A percentile compares a stretch with the other conserved stretches of the same genome.
Conservation (phyloP, 192 early-diverging fungal genomes). For the Gryganskiella cystojenkinii region DNA sequence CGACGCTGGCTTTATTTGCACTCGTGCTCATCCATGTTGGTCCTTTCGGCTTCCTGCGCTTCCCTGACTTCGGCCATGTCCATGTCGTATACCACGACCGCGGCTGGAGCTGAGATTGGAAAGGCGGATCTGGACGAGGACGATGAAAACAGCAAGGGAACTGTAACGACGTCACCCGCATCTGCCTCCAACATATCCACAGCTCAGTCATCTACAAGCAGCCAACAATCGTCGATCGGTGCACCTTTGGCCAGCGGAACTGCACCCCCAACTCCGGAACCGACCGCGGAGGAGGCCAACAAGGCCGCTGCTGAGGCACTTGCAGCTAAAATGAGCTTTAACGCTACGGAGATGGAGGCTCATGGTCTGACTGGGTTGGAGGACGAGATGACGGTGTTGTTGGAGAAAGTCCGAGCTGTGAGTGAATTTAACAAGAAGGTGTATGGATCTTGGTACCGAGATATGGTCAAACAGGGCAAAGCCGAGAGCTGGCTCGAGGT, state of each 20-base stretch:
- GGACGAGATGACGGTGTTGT: constrained; percentile 48
- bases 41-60: constrained; percentile 38
- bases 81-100: constrained; percentile 17
- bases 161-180: not conserved
- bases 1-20: constrained; percentile 46
- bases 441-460: constrained; percentile 47
- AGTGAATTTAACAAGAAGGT: constrained; percentile 53
- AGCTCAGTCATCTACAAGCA: not conserved
- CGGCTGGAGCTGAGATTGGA: not conserved
- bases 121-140: constrained; percentile 5
- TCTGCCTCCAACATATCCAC: not conserved
- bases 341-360: constrained; percentile 46
- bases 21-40: constrained; percentile 38
- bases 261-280: not conserved
- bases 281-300: constrained; percentile 38
- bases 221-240: not conserved
- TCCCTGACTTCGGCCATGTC: constrained; percentile 42
- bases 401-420: constrained; percentile 47
- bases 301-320: constrained; percentile 46
- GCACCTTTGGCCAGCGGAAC: not conserved
- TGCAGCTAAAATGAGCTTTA: constrained; percentile 46
- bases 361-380: constrained; percentile 50
- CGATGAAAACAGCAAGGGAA: not conserved
- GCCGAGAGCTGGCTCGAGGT: constrained; percentile 43
- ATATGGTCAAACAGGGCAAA: constrained; percentile 40